Conservation (phyloP, 148 eudicot genomes). For the Cornus kousa region DNA sequence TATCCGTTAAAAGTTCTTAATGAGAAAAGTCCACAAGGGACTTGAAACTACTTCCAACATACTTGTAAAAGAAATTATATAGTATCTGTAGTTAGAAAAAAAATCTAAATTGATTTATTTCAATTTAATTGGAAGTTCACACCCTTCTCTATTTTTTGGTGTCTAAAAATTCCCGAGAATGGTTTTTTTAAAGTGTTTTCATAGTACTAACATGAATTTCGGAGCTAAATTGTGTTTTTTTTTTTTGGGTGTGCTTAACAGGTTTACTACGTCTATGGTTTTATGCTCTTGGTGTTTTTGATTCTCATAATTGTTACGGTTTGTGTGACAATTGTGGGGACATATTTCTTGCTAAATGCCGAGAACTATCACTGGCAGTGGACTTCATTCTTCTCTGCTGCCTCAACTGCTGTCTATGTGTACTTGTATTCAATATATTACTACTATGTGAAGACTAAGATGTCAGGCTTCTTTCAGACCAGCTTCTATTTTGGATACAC, state of each 20-base stretch:
- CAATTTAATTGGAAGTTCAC: neutral
- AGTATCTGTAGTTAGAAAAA: neutral
- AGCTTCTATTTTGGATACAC: constrained; percentile 95
- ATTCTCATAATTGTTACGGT: constrained; percentile 86
- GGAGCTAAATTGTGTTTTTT: constrained; percentile 3
- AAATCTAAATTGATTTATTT: neutral
- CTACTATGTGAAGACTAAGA: constrained; percentile 90
- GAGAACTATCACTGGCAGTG: constrained; percentile 99
- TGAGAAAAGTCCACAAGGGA: neutral
- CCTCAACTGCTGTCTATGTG: constrained; percentile 83
- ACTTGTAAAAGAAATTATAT: neutral
- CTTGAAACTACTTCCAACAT: neutral
- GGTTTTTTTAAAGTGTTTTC: neutral
- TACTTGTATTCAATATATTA: constrained; percentile 86
- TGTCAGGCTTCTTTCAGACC: constrained; percentile 97
- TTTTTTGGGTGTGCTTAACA: constrained; percentile 20
- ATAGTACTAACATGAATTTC: neutral
- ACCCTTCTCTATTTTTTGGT: neutral
- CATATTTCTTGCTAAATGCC: constrained; percentile 94
- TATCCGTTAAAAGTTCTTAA: neutral
- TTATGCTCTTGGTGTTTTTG: constrained; percentile 87
- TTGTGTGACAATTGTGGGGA: constrained; percentile 94
- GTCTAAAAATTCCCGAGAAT: neutral
- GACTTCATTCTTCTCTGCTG: constrained; percentile 89
- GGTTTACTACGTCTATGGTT: constrained; percentile 95